phyloP scores from a whole-genome alignment of 192 early-diverging fungal species.

The Physocladia obscura region DNA sequence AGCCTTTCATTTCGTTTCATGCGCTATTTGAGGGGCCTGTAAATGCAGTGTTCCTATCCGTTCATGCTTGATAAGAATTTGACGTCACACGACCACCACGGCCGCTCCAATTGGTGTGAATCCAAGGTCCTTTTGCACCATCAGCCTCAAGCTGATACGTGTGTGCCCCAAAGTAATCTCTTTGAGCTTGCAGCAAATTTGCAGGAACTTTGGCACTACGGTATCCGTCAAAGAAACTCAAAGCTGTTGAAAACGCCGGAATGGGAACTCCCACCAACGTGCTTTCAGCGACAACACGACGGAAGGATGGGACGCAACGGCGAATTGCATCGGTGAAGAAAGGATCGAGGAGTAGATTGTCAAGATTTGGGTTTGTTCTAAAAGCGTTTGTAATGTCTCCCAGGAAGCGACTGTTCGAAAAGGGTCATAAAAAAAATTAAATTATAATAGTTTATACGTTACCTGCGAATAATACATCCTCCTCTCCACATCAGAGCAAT shows the following conservation, averaged over 20 bases:
- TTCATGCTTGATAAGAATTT: conserved; percentile 68
- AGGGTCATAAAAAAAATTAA: background rate
- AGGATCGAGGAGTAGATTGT: conserved; percentile 90
- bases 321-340: conserved; percentile 93
- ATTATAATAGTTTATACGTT: background rate
- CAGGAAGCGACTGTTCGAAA: conserved; percentile 70
- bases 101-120: conserved; percentile 99
- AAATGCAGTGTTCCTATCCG: too few relatives aligned
- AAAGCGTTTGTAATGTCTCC: conserved; percentile 96
- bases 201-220: conserved; percentile 85
- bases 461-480: conserved; percentile 95
- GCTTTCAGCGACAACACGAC: conserved; percentile 80
- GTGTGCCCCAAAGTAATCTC: conserved; percentile 99
- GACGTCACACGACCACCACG: conserved; percentile 79
- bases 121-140: conserved; percentile 64
- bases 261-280: conserved; percentile 83
- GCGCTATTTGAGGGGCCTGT: too few relatives aligned
- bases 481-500: conserved; percentile 99
- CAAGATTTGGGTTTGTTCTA: conserved; percentile 78
- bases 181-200: conserved; percentile 90
- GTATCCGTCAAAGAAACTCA: conserved; percentile 97
- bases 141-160: conserved; percentile 78
- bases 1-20: too few relatives aligned
- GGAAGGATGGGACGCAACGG: conserved; percentile 81
- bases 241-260: conserved; percentile 84